These are phyloP conservation scores for Coemansia sp. DNA, from an alignment of 192 early-diverging fungal species.

Conservation along the genomic window DNA sequence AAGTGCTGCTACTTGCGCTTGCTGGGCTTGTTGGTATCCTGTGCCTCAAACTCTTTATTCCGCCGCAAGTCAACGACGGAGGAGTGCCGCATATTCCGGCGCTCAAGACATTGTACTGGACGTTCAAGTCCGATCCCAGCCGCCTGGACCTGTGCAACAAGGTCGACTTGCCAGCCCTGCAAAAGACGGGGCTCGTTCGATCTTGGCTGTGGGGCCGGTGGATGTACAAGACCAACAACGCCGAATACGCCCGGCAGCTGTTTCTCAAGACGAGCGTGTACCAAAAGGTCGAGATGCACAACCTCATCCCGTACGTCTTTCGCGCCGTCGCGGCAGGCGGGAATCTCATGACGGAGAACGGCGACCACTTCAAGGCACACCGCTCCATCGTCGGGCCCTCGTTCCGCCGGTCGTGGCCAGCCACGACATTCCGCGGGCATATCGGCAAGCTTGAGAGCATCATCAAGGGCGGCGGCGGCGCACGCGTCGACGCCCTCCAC, in stretches of 20 bases:
- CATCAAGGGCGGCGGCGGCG: conserved; percentile 3
- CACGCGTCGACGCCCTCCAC: conserved; percentile 25
- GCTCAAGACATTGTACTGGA: conserved; percentile 51
- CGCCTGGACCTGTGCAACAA: conserved; percentile 39
- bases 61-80: conserved; percentile 45
- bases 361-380: conserved; percentile 47
- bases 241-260: conserved; percentile 51
- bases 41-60: conserved; percentile 33
- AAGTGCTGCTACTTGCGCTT: conserved; percentile 6
- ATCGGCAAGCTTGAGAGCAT: conserved; percentile 35
- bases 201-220: conserved; percentile 53
- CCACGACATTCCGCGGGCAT: conserved; percentile 31
- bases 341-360: conserved; percentile 53
- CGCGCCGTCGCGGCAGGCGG: conserved; percentile 48
- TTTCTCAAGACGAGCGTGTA: conserved; percentile 46
- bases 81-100: conserved; percentile 48
- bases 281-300: conserved; percentile 52
- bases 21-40: neutral
- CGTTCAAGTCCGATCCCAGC: conserved; percentile 39
- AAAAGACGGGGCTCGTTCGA: conserved; percentile 31
- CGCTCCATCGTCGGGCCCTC: conserved; percentile 48
- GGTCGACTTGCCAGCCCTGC: conserved; percentile 37
- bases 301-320: conserved; percentile 48
- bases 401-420: conserved; percentile 53
- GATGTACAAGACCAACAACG: conserved; percentile 57